phyloP scores from a whole-genome alignment of 768 basidiomycete genomes.

The Lepiota brunneoincarnata region DNA sequence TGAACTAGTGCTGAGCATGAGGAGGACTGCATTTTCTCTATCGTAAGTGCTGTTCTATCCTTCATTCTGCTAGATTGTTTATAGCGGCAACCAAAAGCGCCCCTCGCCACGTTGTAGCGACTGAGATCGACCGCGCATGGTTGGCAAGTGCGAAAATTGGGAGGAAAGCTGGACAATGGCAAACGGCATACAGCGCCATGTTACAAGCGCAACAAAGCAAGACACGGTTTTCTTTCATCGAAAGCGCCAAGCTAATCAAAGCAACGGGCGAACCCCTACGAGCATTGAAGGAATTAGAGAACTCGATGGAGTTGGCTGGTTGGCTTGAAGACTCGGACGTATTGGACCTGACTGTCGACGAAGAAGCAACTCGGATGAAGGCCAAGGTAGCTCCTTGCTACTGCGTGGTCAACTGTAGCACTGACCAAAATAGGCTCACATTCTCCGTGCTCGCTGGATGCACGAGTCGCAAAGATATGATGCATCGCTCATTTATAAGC shows the following conservation, averaged over 20 bases:
- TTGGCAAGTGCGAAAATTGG: slow-evolving; percentile 93
- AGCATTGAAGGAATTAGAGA: slow-evolving; percentile 85
- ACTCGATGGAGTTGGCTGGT: slow-evolving; percentile 56
- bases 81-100: slow-evolving; percentile 24
- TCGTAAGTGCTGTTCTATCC: slow-evolving; percentile 41
- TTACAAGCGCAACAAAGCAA: slow-evolving; percentile 81
- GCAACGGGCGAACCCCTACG: slow-evolving; percentile 77
- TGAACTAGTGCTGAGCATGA: slow-evolving; percentile 87
- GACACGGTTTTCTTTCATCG: slow-evolving; percentile 77
- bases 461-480: slow-evolving; percentile 85
- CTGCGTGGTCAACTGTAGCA: background rate
- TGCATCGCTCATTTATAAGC: slow-evolving; percentile 53
- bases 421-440: slow-evolving; percentile 52
- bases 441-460: slow-evolving; percentile 90
- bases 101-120: slow-evolving; percentile 36
- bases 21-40: slow-evolving; percentile 77
- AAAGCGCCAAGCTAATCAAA: slow-evolving; percentile 85
- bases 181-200: slow-evolving; percentile 95
- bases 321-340: slow-evolving; percentile 42
- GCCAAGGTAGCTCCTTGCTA: slow-evolving; percentile 56
- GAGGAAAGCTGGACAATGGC: slow-evolving; percentile 90
- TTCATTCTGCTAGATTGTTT: background rate
- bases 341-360: slow-evolving; percentile 59
- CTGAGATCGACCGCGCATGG: slow-evolving; percentile 84
- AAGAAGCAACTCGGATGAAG: slow-evolving; percentile 51